phyloP scores from a whole-genome alignment of 805 yeast species.

The Saccharomyces eubayanus region DNA sequence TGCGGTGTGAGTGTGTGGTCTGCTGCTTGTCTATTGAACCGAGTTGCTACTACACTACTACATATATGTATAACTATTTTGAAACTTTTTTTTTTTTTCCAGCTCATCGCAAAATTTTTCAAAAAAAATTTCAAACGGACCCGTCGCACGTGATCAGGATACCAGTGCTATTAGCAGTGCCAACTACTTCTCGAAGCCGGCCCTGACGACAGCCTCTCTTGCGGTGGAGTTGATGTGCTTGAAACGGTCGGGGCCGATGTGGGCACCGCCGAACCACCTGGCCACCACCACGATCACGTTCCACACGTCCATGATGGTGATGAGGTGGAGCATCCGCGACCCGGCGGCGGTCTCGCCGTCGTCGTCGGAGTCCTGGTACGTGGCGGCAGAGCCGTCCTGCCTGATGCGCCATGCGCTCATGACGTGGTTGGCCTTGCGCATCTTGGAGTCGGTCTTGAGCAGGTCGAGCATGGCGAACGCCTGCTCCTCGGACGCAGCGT shows the following conservation, averaged over 20 bases:
- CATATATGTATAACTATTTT: neutral
- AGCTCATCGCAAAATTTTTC: neutral
- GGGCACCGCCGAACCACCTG: conserved; percentile 90
- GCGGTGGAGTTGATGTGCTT: conserved; percentile 88
- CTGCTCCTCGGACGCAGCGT: conserved; percentile 57
- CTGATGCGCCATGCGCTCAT: conserved; percentile 83
- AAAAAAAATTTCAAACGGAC: neutral
- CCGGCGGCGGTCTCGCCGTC: conserved; percentile 98
- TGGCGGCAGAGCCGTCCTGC: conserved; percentile 37
- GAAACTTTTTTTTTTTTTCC: conserved; percentile 1
- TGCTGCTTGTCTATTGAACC: neutral
- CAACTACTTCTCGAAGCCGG: conserved; percentile 36
- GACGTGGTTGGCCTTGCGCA: conserved; percentile 63
- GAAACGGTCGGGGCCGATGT: conserved; percentile 87
- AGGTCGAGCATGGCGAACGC: conserved; percentile 45
- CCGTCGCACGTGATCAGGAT: neutral
- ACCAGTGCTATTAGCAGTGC: neutral
- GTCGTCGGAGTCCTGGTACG: conserved; percentile 82
- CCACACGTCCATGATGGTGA: conserved; percentile 73
- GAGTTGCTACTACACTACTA: neutral
- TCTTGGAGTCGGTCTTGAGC: conserved; percentile 55
- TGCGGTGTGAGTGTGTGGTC: neutral
- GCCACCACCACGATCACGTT: conserved; percentile 75
- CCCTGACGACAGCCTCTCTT: conserved; percentile 69
- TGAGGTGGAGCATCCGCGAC: conserved; percentile 66